Percentiles rank a stretch among this genome's conserved stretches.
Evolutionary conservation across 768 basidiomycete genomes (phyloP).

Genomic region (Epithele typhae): DNA sequence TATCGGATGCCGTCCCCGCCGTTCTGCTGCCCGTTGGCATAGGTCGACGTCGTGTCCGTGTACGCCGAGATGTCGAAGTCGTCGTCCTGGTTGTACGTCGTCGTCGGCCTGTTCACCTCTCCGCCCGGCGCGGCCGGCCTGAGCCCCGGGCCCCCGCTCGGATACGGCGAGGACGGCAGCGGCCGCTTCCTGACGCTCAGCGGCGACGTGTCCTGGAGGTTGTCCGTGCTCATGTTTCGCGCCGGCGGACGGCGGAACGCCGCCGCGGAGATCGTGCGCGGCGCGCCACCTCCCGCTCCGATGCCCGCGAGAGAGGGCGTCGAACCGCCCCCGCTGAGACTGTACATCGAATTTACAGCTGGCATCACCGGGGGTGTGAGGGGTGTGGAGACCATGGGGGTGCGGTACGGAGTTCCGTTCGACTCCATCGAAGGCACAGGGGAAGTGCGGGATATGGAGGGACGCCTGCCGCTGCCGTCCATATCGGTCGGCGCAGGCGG

Average conservation of each 20-base stretch:
- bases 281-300: too few species aligned
- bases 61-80: conserved; percentile 58
- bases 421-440: conserved; percentile 16
- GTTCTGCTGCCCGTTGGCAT: conserved; percentile 43
- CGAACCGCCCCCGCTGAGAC: conserved; percentile 13
- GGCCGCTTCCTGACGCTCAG: conserved; percentile 45
- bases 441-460: conserved; percentile 14
- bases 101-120: conserved; percentile 1
- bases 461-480: conserved; percentile 21
- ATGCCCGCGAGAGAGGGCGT: conserved; percentile 24
- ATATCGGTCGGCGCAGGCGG: conserved; percentile 3
- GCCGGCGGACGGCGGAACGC: conserved; percentile 57
- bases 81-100: conserved; percentile 37
- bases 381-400: conserved; percentile 47
- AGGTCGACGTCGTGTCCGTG: conserved; percentile 28
- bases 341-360: conserved; percentile 19
- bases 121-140: conserved; percentile 1
- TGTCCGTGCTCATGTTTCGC: conserved; percentile 13
- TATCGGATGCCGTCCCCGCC: conserved; percentile 6
- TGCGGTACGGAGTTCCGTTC: conserved; percentile 32
- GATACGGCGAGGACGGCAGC: conserved; percentile 42
- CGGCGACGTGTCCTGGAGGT: conserved; percentile 39
- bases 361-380: conserved; percentile 19
- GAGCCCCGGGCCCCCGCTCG: conserved; percentile 15
- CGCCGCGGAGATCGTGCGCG: conserved; percentile 69